Evolutionary conservation across 768 basidiomycete species (phyloP), one percentile per base, ranked within the genome.

Genomic region (Serendipita sp.): DNA sequence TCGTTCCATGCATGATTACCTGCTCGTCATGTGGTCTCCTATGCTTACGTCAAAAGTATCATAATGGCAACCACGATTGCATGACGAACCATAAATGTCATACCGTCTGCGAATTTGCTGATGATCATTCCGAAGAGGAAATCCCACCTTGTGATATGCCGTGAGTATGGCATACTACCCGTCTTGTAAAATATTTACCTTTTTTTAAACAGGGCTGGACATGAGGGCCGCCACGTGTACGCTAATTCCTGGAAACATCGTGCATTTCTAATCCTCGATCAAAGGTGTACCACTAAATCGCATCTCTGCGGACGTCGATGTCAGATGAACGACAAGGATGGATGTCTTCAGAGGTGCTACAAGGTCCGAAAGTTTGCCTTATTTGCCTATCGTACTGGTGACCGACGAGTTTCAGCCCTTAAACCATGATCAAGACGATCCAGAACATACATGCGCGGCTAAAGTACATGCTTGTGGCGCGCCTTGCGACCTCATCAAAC

Each of bases 281-380:
- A 71, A 76, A 37, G 75, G 79, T 1, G 77, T 75, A 33, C 68
- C 72, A 29, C 13, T 13, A 40, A 40, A 40, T 40, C 40, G 40
- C 79, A 86, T 71, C 66, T 84, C 1, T 85, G 83, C 52, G 84
- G 83, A 3, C 73, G 78, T 55, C 68, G 71, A 5, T 85, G 84
- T 69, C 69, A 69, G 37, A 72, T 82, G 15, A 68, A 69, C 2
- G 78, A 76, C 37, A 80, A 75, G 63, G 71, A 72, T 44, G 84
- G 83, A 0, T 85, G 84, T 65, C 70, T 81, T 29, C 72, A 70
- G 5, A 69, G 76, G 27, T 85, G 84, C 64, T 76, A 76, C 3
- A 80, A 81, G 74, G 83, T 81, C 36, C n/a, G 68, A 4, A 6
- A 2, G 15, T n/a, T 18, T 33, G 6, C 15, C 6, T 45, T 2